A percentile compares a stretch with the other conserved stretches of the same genome.
Evolutionary conservation across 2,329 filamentous ascomycete genomes (phyloP).

Genomic region (Harringtonia aguacate): DNA sequence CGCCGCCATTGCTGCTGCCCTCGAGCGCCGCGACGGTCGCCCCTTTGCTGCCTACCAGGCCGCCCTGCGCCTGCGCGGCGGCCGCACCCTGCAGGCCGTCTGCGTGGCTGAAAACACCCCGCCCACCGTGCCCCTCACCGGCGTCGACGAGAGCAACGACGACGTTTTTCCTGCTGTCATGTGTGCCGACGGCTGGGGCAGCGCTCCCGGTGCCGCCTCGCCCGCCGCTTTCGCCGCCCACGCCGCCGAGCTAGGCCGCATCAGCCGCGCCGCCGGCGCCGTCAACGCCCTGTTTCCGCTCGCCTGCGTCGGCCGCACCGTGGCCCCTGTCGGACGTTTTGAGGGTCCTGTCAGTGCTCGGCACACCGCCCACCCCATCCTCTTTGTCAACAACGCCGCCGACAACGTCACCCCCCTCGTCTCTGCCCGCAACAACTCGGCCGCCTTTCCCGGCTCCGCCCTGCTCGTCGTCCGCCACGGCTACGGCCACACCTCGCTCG

Average conservation of each 20-base stretch:
- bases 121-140: conserved; percentile 19
- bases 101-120: conserved; percentile 21
- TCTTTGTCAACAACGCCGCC: conserved; percentile 30
- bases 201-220: conserved; percentile 18
- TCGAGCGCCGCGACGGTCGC: conserved; percentile 32
- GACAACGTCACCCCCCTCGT: conserved; percentile 36
- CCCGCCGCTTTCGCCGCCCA: conserved; percentile 23
- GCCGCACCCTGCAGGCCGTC: conserved; percentile 9
- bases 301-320: conserved; percentile 25
- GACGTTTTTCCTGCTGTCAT: conserved; percentile 35
- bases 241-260: conserved; percentile 20
- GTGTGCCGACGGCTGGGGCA: conserved; percentile 26
- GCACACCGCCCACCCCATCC: conserved; percentile 27
- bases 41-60: conserved; percentile 19
- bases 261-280: conserved; percentile 32
- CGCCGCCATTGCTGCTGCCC: conserved; percentile 29
- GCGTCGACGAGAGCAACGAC: conserved; percentile 20
- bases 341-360: conserved; percentile 16
- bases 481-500: conserved; percentile 34
- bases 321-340: conserved; percentile 30
- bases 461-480: conserved; percentile 38
- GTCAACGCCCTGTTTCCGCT: conserved; percentile 30
- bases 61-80: conserved; percentile 2
- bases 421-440: conserved; percentile 19
- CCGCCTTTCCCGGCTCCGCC: conserved; percentile 22